Base-by-base conservation (phyloP, 2,329 filamentous ascomycete genomes). In the Paraconiothyrium brasiliense region DNA sequence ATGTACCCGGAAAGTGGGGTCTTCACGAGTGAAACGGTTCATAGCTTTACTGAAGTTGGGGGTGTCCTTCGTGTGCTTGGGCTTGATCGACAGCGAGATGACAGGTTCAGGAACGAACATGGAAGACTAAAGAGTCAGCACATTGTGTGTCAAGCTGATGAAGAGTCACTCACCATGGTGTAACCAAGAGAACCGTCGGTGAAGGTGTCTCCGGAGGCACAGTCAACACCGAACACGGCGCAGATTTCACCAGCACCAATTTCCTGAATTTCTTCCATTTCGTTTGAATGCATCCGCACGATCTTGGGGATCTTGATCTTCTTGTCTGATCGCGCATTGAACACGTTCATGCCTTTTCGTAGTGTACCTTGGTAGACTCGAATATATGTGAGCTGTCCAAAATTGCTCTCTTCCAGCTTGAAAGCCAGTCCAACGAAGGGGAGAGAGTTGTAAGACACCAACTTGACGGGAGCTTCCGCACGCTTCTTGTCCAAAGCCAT, bases 51-150 rank as follows among this genome's bases (percentile, higher is more conserved):
- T 94, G 86, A 99, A 99, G 83, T 96, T 95, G 77, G 92, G 89
- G 61, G 91, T 89, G 74, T 99, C 94, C 78, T 92, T 95, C 77
- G 87, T 93, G 78, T 92, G 89, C 85, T 98, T 98, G 51, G 95
- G 95, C 81, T 92, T 93, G 84, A 99, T 98, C 24, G 94, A 97
- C 46, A 99, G 89, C 20, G 94, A 98, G 81, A 99, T 97, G 83
- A 99, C 95, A 34, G 95, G 92, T 77, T 99, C 95, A 9, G 95
- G 95, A 48, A 99, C 94, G 79, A 93, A 94, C 95, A 99, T 99
- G 71, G 93, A 97, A 49, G 92, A 91, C 74, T 79, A 51, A 32
- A 10, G 27, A 32, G 55, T 72, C 62, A 72, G 66, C 50, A 34
- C 6, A 35, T 14, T 30, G 14, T 27, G 63, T 63, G 60, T 57